Evolutionary conservation across 305 asterid genomes (phyloP).

Genomic region (Petunia hybrid): DNA sequence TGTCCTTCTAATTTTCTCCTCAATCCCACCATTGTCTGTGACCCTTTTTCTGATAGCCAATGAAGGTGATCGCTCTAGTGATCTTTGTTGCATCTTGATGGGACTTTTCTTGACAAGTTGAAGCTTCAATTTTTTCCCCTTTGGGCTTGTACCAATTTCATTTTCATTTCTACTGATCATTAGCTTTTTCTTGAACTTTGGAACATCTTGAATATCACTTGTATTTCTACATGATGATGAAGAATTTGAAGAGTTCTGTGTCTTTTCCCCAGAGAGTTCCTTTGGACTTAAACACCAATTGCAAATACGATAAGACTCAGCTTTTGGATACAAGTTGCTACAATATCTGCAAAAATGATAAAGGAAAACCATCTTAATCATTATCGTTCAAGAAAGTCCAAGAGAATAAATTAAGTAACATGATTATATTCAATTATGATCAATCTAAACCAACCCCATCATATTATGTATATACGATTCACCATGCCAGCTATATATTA

Average conservation of each 20-base stretch:
- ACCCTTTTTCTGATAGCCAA: slow-evolving; percentile 49
- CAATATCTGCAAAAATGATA: slow-evolving; percentile 59
- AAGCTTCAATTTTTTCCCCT: slow-evolving; percentile 28
- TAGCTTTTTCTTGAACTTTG: slow-evolving; percentile 48
- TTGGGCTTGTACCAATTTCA: slow-evolving; percentile 25
- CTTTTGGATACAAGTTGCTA: slow-evolving; percentile 69
- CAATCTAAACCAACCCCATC: not conserved
- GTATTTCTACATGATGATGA: slow-evolving; percentile 43
- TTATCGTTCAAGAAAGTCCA: not conserved
- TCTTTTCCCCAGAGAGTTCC: slow-evolving; percentile 37
- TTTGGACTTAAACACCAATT: slow-evolving; percentile 70
- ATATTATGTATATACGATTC: not conserved
- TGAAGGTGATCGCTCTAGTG: slow-evolving; percentile 45
- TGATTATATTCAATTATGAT: not conserved
- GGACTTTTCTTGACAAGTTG: slow-evolving; percentile 29
- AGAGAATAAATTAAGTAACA: not conserved
- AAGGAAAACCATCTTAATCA: not conserved
- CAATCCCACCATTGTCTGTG: slow-evolving; percentile 20
- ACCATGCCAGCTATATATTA: not conserved
- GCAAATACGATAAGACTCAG: slow-evolving; percentile 53
- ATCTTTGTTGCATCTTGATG: slow-evolving; percentile 49
- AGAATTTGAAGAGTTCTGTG: slow-evolving; percentile 41
- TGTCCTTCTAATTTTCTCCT: slow-evolving; percentile 53
- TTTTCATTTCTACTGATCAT: not conserved
- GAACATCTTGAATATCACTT: slow-evolving; percentile 31